Base-by-base conservation (phyloP, 2,329 filamentous ascomycete species). In the Byssothecium circinans region DNA sequence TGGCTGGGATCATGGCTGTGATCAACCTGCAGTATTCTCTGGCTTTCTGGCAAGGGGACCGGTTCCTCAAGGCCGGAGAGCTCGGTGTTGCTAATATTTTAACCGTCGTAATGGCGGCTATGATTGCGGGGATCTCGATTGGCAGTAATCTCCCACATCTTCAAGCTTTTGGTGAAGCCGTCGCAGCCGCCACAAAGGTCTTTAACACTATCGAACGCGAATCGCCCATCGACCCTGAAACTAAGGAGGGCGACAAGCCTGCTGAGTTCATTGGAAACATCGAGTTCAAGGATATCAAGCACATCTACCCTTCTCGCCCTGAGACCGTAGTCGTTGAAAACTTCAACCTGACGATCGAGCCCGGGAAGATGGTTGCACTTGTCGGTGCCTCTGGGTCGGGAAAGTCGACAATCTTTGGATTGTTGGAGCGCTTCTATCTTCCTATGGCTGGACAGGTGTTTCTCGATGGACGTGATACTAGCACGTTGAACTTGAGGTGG, bases 381-480 rank as follows among this genome's bases (percentile, higher is more conserved):
- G 94, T 99, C 5, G 94, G 94, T 48, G 89, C 92, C 0, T 97
- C 92, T 10, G 94, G 92, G 10, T 95, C 88, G 32, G 94, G 94
- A 39, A 99, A 97, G 74, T 92, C 87, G 62, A 97, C 94, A 0
- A 91, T 97, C 52, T 87, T 97, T 22, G 92, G 92, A 11, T 78
- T 99, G 17, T 85, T 97, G 1, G 92, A 97, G 73, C 84, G 94
- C 15, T 97, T 97, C 70, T 99, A 99, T 68, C 84, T 91, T 47
- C 92, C 92, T 0, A 88, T 96, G 27, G 81, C 81, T 23, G 94
- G 94, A 18, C 74, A 81, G 17, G 84, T 97, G 80, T 85, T 49
- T 17, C 76, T 99, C 10, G 94, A 97, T 66, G 92, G 88, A 7
- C 84, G 86, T 57, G 87, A 95, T 66, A 85, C 96, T 46, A 83